Percentiles rank a stretch among this genome's conserved stretches.
phyloP scores from a whole-genome alignment of 1,284 basidiomycete genomes.

The Amanita bisporigera region DNA sequence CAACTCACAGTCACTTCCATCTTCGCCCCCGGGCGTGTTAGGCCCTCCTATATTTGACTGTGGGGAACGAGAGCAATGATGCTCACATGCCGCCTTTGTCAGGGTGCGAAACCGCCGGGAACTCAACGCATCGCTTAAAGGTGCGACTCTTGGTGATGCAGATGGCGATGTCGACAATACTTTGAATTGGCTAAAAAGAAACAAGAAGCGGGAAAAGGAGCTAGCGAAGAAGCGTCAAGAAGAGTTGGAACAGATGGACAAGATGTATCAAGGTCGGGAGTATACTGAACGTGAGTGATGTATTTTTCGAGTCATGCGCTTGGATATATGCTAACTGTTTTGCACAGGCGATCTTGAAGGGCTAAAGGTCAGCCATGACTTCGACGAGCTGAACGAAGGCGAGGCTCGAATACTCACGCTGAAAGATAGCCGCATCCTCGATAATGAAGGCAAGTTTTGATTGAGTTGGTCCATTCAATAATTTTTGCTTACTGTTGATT shows the following conservation, averaged over 20 bases:
- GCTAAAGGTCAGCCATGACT: conserved; percentile 95
- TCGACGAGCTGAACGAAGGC: conserved; percentile 90
- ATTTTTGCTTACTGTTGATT: conserved; percentile 15
- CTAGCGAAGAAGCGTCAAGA: conserved; percentile 76
- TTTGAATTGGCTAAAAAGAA: conserved; percentile 87
- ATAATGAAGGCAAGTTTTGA: conserved; percentile 76
- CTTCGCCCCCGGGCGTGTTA: conserved; percentile 48
- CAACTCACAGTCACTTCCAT: conserved; percentile 57
- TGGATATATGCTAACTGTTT: conserved; percentile 26
- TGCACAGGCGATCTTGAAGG: conserved; percentile 83
- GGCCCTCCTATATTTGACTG: conserved; percentile 37
- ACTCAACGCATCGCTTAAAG: conserved; percentile 88
- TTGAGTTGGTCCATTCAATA: neutral
- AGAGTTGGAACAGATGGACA: conserved; percentile 85
- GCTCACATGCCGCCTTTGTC: conserved; percentile 55
- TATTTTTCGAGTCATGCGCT: neutral
- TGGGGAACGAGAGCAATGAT: conserved; percentile 39
- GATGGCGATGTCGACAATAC: conserved; percentile 76
- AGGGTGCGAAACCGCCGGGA: conserved; percentile 93
- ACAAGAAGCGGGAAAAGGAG: conserved; percentile 87
- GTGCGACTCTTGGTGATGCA: conserved; percentile 86
- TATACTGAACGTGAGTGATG: conserved; percentile 77
- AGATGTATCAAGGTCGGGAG: conserved; percentile 68
- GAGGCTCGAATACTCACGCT: conserved; percentile 95
- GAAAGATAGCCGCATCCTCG: conserved; percentile 93